A percentile compares a stretch with the other conserved stretches of the same genome.
These are phyloP conservation scores for Dioscorea dumetorum DNA, from an alignment of 106 monocot genomes.

Conservation along the genomic window DNA sequence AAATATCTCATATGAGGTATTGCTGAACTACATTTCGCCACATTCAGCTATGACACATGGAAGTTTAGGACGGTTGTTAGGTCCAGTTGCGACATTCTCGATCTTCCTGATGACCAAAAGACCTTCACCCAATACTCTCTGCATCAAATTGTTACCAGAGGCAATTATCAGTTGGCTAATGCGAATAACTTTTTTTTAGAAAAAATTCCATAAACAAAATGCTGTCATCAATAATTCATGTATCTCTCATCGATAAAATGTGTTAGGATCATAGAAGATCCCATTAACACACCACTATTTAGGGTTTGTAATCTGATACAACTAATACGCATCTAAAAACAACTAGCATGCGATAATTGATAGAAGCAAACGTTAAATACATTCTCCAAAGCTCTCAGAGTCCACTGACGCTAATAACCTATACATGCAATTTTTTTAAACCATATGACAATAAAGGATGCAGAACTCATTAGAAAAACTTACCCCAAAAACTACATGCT, in stretches of 20 bases:
- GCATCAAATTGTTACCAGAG: slow-evolving; percentile 5
- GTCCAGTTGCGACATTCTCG: slow-evolving; percentile 94
- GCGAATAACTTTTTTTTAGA: no score
- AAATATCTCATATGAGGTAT: no score
- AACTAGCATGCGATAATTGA: no score
- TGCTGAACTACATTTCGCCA: no score
- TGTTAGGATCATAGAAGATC: background rate
- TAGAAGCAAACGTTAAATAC: no score
- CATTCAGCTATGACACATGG: slow-evolving; percentile 78
- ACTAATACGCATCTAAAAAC: no score
- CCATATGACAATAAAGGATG: no score
- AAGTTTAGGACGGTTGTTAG: slow-evolving; percentile 88
- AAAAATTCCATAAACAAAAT: background rate
- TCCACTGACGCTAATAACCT: no score
- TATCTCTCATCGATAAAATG: background rate
- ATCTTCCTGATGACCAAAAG: slow-evolving; percentile 84
- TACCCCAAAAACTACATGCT: slow-evolving; percentile 99
- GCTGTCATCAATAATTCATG: background rate
- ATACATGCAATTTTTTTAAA: no score
- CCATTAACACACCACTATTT: no score
- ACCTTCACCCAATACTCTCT: slow-evolving; percentile 93
- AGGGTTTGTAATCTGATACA: no score
- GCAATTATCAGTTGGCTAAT: background rate
- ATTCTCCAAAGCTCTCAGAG: no score
- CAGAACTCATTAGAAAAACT: slow-evolving; percentile 16